Percentiles rank a stretch among this genome's conserved stretches.
These are phyloP conservation scores for Endothia cerciana DNA, from an alignment of 2,329 filamentous ascomycete species.

Conservation along the genomic window DNA sequence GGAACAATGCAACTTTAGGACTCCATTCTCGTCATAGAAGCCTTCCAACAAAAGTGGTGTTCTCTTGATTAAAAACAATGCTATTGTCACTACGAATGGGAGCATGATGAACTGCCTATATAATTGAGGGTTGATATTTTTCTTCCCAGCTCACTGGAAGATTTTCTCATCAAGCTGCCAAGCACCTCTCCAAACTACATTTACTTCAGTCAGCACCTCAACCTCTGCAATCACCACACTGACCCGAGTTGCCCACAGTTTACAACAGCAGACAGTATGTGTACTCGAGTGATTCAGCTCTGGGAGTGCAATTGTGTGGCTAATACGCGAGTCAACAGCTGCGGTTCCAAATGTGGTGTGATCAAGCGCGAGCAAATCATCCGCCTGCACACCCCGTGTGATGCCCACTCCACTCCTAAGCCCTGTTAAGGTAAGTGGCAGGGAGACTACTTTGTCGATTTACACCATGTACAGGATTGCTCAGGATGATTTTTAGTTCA, in stretches of 20 bases:
- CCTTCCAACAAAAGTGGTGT: neutral
- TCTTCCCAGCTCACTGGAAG: neutral
- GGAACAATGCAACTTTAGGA: neutral
- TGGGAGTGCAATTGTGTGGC: conserved; percentile 9
- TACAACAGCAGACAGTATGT: neutral
- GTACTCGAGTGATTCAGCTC: neutral
- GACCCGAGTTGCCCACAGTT: neutral
- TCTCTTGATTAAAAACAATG: neutral
- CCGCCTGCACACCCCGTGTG: neutral
- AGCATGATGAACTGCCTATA: neutral
- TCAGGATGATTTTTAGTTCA: too few species aligned
- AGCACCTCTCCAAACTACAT: neutral
- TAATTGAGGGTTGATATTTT: neutral
- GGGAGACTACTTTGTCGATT: too few species aligned
- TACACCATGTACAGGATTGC: too few species aligned
- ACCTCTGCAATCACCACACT: neutral
- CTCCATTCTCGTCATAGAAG: neutral
- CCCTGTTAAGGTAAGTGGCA: neutral
- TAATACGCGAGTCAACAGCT: neutral
- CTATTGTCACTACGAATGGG: neutral
- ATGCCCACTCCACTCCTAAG: neutral
- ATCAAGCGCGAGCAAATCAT: neutral
- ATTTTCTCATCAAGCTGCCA: neutral
- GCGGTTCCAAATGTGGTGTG: neutral
- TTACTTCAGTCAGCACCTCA: neutral